These are phyloP conservation scores for Rubus idaeus DNA, from an alignment of 306 rosid genomes.

Conservation along the genomic window DNA sequence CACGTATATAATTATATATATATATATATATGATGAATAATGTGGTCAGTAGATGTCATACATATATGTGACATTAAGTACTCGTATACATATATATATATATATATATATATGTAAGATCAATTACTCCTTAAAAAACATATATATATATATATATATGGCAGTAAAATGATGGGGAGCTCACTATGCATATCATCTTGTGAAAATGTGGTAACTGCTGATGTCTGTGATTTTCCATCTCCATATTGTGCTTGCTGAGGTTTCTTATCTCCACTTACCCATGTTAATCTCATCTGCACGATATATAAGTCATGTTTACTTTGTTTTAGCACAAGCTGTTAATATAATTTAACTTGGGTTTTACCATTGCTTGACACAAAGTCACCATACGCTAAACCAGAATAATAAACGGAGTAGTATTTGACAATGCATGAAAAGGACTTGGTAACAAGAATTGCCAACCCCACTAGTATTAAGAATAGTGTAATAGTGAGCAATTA, in stretches of 20 bases:
- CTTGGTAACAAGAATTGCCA: neutral
- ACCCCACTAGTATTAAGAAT: neutral
- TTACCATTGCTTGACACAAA: neutral
- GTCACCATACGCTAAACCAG: too few relatives aligned
- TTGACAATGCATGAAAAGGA: too few relatives aligned
- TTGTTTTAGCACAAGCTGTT: neutral
- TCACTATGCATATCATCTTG: slow-evolving; percentile 77
- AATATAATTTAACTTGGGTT: neutral
- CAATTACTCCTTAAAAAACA: neutral
- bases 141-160: neutral
- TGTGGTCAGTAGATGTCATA: too few relatives aligned
- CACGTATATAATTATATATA: too few relatives aligned
- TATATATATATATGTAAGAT: neutral
- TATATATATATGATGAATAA: too few relatives aligned
- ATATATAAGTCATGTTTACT: neutral
- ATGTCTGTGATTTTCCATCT: slow-evolving; percentile 46
- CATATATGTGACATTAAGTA: too few relatives aligned
- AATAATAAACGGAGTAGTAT: too few relatives aligned
- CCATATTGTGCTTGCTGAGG: slow-evolving; percentile 71
- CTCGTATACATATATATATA: neutral
- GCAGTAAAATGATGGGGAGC: slow-evolving; percentile 18
- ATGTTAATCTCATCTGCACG: slow-evolving; percentile 73
- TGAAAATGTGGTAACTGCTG: slow-evolving; percentile 66
- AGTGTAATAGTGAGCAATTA: neutral
- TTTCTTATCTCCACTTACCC: slow-evolving; percentile 79